Evolutionary conservation across 176 grass and related monocot genomes (phyloP).

Genomic region (Ananas comosus): DNA sequence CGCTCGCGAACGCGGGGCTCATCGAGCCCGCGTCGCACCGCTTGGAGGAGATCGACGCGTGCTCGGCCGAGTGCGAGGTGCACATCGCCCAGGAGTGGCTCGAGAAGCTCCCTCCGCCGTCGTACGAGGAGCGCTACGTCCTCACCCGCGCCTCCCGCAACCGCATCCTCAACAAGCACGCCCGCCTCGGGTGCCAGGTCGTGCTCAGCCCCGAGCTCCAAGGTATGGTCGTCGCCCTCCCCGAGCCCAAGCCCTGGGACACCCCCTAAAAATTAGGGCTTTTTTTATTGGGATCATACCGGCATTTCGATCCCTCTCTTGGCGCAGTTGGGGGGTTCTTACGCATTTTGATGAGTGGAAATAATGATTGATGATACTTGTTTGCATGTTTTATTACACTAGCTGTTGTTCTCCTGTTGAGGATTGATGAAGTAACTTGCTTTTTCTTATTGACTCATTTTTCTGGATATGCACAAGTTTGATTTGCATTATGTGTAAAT

Average conservation of each 20-base stretch:
- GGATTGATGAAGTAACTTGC: too few relatives aligned
- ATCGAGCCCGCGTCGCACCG: constrained; percentile 91
- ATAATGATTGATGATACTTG: constrained; percentile 1
- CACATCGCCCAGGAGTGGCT: constrained; percentile 99
- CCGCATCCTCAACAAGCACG: constrained; percentile 80
- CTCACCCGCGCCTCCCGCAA: constrained; percentile 69
- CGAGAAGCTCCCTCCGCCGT: constrained; percentile 64
- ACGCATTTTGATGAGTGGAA: neutral
- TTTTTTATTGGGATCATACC: neutral
- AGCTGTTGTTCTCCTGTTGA: too few relatives aligned
- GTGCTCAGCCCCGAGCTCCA: constrained; percentile 68
- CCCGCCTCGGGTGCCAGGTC: constrained; percentile 86
- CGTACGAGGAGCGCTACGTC: constrained; percentile 74
- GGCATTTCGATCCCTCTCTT: neutral
- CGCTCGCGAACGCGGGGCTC: constrained; percentile 58
- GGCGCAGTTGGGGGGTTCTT: neutral
- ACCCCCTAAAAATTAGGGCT: constrained; percentile 43
- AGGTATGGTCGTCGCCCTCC: constrained; percentile 85
- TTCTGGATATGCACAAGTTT: too few relatives aligned
- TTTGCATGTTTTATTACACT: neutral
- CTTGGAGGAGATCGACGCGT: constrained; percentile 91
- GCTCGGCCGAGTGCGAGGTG: constrained; percentile 91
- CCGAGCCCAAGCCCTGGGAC: constrained; percentile 91
- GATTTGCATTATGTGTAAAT: too few relatives aligned
- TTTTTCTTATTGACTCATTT: too few relatives aligned